These are phyloP conservation scores for Phalaenopsis equestris DNA, from an alignment of 106 monocot genomes.

Conservation along the genomic window DNA sequence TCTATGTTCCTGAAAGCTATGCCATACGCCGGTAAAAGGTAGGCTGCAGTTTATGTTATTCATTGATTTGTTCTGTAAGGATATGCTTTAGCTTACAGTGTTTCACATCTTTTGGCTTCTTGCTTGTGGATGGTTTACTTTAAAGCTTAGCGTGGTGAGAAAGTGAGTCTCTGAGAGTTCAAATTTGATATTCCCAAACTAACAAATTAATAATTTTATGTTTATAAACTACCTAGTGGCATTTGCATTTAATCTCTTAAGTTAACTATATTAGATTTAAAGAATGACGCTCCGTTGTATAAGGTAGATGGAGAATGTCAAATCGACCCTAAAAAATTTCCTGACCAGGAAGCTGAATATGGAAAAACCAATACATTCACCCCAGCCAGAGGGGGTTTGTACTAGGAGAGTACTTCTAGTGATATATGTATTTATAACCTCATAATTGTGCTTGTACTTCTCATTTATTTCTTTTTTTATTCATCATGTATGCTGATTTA, in stretches of 20 bases:
- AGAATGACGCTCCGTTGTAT: neutral
- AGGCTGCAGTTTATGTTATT: neutral
- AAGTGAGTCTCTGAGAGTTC: neutral
- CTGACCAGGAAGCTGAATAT: too few species aligned
- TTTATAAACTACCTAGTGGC: neutral
- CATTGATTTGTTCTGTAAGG: neutral
- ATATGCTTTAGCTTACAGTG: neutral
- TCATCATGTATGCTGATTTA: too few species aligned
- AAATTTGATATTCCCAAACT: neutral
- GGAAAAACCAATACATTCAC: too few species aligned
- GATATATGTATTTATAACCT: too few species aligned
- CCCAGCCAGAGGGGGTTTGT: too few species aligned
- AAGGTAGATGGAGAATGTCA: neutral
- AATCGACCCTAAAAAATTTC: too few species aligned
- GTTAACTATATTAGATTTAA: neutral
- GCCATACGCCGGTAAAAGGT: conserved; percentile 40
- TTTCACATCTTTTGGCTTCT: neutral
- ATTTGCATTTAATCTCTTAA: neutral
- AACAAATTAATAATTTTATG: neutral
- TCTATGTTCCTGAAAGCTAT: conserved; percentile 79
- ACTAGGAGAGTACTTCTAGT: too few species aligned
- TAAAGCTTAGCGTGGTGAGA: neutral
- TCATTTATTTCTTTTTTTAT: too few species aligned
- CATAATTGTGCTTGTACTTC: too few species aligned
- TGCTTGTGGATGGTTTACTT: neutral